Evolutionary conservation across 257 asterid species (phyloP).

Genomic region (Scutellaria baicalensis): DNA sequence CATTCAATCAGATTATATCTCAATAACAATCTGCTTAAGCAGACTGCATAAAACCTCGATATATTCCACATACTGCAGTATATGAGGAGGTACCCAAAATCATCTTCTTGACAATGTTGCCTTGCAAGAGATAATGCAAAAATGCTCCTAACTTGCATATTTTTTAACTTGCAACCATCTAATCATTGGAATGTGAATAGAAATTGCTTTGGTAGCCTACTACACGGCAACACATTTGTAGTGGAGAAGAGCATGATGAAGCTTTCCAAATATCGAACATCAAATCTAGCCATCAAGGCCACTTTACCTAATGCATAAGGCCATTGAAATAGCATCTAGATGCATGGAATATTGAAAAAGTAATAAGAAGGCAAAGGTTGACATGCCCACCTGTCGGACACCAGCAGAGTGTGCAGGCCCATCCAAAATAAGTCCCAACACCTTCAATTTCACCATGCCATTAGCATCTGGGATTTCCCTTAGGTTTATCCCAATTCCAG

Average conservation of each 20-base stretch:
- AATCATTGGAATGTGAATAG: no score
- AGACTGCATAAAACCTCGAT: background rate
- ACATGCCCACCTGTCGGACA: constrained; percentile 71
- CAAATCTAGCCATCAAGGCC: background rate
- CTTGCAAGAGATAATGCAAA: no score
- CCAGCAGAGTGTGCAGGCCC: constrained; percentile 95
- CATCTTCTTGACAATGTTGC: no score
- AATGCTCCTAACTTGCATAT: no score
- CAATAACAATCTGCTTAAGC: background rate
- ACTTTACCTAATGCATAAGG: background rate
- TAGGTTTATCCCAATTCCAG: constrained; percentile 91
- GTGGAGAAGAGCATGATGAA: background rate
- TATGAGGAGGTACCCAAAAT: background rate
- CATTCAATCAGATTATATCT: background rate
- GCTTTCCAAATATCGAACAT: background rate
- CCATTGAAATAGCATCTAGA: background rate
- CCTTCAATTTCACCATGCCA: constrained; percentile 70
- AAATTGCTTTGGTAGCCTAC: no score
- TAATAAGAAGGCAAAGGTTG: constrained; percentile 3
- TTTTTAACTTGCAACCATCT: no score
- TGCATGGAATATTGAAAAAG: background rate
- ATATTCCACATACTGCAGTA: background rate
- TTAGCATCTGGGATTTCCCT: constrained; percentile 81
- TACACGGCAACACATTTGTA: no score
- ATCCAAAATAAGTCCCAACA: constrained; percentile 87